Base-by-base conservation (phyloP, 1,284 basidiomycete genomes). In the Neotropicomus parvogracilis region DNA sequence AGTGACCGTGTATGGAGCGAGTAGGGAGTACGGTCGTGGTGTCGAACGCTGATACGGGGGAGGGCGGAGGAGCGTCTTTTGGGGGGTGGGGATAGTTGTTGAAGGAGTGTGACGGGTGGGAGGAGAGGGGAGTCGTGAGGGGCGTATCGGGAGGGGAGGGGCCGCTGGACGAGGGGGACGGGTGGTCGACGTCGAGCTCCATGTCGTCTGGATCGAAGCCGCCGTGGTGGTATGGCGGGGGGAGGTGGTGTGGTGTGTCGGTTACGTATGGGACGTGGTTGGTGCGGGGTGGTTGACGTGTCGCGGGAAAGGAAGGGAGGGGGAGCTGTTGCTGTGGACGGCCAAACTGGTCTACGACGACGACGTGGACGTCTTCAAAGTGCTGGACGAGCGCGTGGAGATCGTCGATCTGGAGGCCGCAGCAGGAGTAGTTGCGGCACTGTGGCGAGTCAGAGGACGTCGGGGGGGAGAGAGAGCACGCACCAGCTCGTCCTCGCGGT, bases 321-420 rank as follows among this genome's bases (percentile, higher is more conserved):
- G 72, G 71, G 53, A 74, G 68, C 44, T 72, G 70, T 3, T 72
- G 67, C 45, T 64, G 72, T 14, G 65, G 65, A 8, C 67, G 70
- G 6, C 72, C 66, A 50, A 73, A 73, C n/a, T 76, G 79, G 64
- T 88, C 83, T 40, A 84, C 64, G 47, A 88, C 79, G 51, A 86
- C 75, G 59, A 91, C 86, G 65, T 92, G 90, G 38, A 82, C 80
- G 51, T 90, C 83, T 60, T 92, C 90, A 57, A 92, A 91, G 62
- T 92, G 90, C 66, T 92, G 88, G 6, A 92, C 77, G 20, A 92
- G 80, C 1, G 86, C 88, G 59, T 93, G 90, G 8, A 93, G 78
- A 65, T 92, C 90, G 39, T 79, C 79, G 17, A 92, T 77, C 52
- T 86, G 79, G 34, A 85, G 71, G 11, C 88, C 89, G 60, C 90